Evolutionary conservation across 2,329 filamentous ascomycete species (phyloP), one percentile per base, ranked within the genome.

Genomic region (Neophaeococcomyces aloes): DNA sequence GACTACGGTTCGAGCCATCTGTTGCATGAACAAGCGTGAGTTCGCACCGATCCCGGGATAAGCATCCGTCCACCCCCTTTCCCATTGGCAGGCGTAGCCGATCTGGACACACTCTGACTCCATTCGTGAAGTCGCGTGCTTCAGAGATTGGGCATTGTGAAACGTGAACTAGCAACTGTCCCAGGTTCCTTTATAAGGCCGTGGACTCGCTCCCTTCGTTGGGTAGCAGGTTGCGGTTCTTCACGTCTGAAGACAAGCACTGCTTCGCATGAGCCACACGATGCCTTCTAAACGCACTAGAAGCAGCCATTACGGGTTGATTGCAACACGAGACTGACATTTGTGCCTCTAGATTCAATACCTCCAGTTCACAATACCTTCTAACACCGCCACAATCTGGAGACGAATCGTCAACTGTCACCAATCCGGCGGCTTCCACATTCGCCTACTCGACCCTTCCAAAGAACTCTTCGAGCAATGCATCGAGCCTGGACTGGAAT

Each of bases 351-450:
- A 42, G 39, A 19, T 42, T 30, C 39, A 42, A 42, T 21, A 42
- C 29, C 23, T 45, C 50, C 27, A 51, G 42, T 39, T 47, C 67
- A 56, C 65, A 68, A 53, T 67, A 74, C 54, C 68, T 74, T 47
- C 62, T 68, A 60, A 67, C 63, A 52, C 64, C 66, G 41, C 56
- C 64, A 42, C 73, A 77, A 61, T 73, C 74, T 48, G 72, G 69
- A 45, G 71, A 68, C 45, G 73, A 72, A 56, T 75, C 69, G 51
- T 68, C 67, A 55, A 71, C 69, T 51, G 67, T 68, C 53, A 71
- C 67, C 47, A 68, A 67, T 53, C 72, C 71, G 51, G 68, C 66
- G 55, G 62, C 66, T 46, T 72, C 70, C 23, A 68, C 68, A 37
- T 63, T 68, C 52, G 61, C 65, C 50, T 72, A 63, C 54, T 56